Base-by-base conservation (phyloP, 2,329 filamentous ascomycete genomes). In the Xylogone sp. region DNA sequence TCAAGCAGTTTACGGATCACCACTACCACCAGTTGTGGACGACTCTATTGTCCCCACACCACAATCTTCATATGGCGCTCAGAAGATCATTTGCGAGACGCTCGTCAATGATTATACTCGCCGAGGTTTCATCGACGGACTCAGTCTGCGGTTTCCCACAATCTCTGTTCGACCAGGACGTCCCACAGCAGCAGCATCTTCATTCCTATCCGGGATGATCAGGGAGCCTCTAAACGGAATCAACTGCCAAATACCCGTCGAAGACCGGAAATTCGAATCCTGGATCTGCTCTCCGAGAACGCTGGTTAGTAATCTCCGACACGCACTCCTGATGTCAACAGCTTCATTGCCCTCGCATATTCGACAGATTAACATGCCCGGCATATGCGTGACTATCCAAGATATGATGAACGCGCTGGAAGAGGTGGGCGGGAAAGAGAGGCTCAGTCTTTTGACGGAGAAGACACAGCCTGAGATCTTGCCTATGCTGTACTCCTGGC, bases 21-120 rank as follows among this genome's bases (percentile, higher is more conserved):
- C 79, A 1, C 70, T 84, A 12, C 81, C 77, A 1, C 66, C 70
- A 3, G 63, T 75, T 8, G 76, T 85, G 2, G 74, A 71, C 2
- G 76, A 81, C 57, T 65, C 59, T 45, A 71, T 78, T 20, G 71
- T 71, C 31, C 79, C 82, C 3, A 84, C 80, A 34, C 83, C 83
- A 0, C 76, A 84, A 62, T 78, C 77, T 39, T 83, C 79, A 13
- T 86, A 86, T 62, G 83, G 83, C 29, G 75, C 79, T 4, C 79
- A 84, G 65, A 86, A 86, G 65, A 70, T 84, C 54, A 76, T 84
- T 65, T 79, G 77, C 52, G 83, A 86, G 68, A 72, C 77, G 1
- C 70, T 85, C 8, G 64, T 86, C 61, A 86, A 85, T 66, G 82
- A 86, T 55, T 79, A 84, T 65, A 81, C 81, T 49, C 73, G 83